Evolutionary conservation across 495 filamentous ascomycete genomes (phyloP).

Genomic region (Aspergillus hancockii): DNA sequence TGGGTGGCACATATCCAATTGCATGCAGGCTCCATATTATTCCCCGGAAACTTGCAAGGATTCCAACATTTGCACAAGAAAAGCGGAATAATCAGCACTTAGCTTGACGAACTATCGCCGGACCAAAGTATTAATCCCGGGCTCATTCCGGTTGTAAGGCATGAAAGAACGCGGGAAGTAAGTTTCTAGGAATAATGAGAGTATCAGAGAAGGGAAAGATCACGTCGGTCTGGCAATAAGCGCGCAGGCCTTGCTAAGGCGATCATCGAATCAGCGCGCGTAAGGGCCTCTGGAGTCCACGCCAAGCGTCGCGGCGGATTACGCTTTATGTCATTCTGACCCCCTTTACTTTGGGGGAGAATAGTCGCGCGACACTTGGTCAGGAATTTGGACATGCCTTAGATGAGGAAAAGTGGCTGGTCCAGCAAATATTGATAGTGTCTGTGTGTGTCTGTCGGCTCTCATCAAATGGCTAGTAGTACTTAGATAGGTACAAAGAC

Average conservation of each 20-base stretch:
- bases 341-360: conserved; percentile 10
- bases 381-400: conserved; percentile 1
- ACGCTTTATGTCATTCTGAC: conserved; percentile 20
- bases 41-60: conserved; percentile 9
- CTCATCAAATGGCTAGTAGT: background rate
- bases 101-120: conserved; percentile 14
- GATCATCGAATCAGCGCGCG: conserved; percentile 31
- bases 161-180: background rate
- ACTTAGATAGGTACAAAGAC: background rate
- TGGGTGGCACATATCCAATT: conserved; percentile 1
- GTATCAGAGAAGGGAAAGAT: conserved; percentile 11
- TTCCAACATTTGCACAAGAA: conserved; percentile 4
- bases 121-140: conserved; percentile 9
- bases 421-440: background rate
- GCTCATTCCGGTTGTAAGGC: conserved; percentile 6
- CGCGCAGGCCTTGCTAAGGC: conserved; percentile 27
- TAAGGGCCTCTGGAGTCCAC: conserved; percentile 19
- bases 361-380: conserved; percentile 13
- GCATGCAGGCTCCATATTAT: conserved; percentile 8
- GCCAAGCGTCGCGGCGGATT: conserved; percentile 22
- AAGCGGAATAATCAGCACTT: conserved; percentile 5
- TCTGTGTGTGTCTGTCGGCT: background rate
- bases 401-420: conserved; percentile 15
- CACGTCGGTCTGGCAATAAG: conserved; percentile 27
- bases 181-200: conserved; percentile 14